phyloP scores from a whole-genome alignment of 768 basidiomycete species.

The Trametes maxima region DNA sequence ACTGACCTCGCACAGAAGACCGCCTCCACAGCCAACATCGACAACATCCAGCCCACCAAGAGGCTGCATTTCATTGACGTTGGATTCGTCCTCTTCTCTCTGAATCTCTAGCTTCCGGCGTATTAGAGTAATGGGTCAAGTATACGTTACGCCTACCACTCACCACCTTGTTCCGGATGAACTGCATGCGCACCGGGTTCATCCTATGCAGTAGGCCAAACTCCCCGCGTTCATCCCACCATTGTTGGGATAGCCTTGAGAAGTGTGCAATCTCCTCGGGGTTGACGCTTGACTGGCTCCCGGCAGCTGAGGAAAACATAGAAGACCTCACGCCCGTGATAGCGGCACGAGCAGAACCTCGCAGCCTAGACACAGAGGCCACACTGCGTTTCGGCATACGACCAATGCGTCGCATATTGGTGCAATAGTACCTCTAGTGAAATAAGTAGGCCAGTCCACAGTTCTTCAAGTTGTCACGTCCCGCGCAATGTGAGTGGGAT shows the following conservation, averaged over 20 bases:
- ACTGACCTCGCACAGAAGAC: slow-evolving; percentile 85
- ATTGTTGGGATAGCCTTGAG: slow-evolving; percentile 82
- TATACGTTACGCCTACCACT: neutral
- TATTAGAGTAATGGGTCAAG: neutral
- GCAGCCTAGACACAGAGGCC: neutral
- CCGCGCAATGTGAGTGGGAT: too few species aligned
- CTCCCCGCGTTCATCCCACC: slow-evolving; percentile 97
- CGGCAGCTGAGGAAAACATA: neutral
- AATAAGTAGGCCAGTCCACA: too few species aligned
- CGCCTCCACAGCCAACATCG: slow-evolving; percentile 96
- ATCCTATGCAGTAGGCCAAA: slow-evolving; percentile 88
- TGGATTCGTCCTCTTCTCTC: slow-evolving; percentile 53
- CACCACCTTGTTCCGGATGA: slow-evolving; percentile 73
- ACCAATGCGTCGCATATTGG: too few species aligned
- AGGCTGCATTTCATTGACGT: slow-evolving; percentile 35
- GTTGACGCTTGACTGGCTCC: slow-evolving; percentile 58
- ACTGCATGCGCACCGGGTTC: slow-evolving; percentile 89
- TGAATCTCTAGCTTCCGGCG: slow-evolving; percentile 46
- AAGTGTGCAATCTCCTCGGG: slow-evolving; percentile 85
- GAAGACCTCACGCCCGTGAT: neutral
- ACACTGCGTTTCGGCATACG: too few species aligned
- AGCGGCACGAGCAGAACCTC: neutral
- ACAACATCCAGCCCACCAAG: slow-evolving; percentile 73
- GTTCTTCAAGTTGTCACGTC: too few species aligned
- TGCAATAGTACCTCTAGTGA: too few species aligned